These are phyloP conservation scores for Exophiala sp. DNA, from an alignment of 2,329 filamentous ascomycete species.

Conservation along the genomic window DNA sequence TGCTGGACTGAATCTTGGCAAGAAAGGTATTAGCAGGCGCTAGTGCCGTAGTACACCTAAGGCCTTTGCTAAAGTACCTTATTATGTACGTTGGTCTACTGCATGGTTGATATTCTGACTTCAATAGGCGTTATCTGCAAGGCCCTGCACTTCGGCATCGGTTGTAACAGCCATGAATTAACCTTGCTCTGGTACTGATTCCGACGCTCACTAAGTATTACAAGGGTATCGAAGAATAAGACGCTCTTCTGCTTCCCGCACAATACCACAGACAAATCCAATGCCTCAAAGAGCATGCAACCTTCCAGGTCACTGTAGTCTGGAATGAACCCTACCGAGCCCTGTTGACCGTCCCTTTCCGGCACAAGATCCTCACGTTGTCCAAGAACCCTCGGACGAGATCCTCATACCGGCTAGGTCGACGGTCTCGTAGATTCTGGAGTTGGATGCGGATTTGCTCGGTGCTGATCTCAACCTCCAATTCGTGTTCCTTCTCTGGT, in stretches of 20 bases:
- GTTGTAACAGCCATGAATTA: too few relatives aligned
- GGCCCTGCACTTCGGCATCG: too few relatives aligned
- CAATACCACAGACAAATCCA: background rate
- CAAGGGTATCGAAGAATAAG: constrained; percentile 20
- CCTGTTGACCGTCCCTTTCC: constrained; percentile 22
- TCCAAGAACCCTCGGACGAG: constrained; percentile 46
- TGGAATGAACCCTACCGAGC: background rate
- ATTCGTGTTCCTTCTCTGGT: constrained; percentile 42
- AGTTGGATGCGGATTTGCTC: constrained; percentile 43
- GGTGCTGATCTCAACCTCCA: constrained; percentile 45
- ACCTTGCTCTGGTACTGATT: background rate
- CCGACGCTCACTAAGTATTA: constrained; percentile 8
- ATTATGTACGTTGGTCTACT: too few relatives aligned
- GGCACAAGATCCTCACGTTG: constrained; percentile 44
- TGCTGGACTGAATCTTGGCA: background rate
- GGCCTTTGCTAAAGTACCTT: too few relatives aligned
- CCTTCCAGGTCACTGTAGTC: background rate
- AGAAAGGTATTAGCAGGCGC: too few relatives aligned
- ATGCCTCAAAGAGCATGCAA: background rate
- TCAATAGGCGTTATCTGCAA: too few relatives aligned
- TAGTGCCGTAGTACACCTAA: too few relatives aligned
- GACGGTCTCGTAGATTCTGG: constrained; percentile 36
- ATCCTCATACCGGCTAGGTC: constrained; percentile 41
- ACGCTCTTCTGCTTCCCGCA: background rate
- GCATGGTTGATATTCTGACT: too few relatives aligned